Evolutionary conservation across 106 monocot species (phyloP), one percentile per base, ranked within the genome.

Genomic region (Cymbidium sinense): DNA sequence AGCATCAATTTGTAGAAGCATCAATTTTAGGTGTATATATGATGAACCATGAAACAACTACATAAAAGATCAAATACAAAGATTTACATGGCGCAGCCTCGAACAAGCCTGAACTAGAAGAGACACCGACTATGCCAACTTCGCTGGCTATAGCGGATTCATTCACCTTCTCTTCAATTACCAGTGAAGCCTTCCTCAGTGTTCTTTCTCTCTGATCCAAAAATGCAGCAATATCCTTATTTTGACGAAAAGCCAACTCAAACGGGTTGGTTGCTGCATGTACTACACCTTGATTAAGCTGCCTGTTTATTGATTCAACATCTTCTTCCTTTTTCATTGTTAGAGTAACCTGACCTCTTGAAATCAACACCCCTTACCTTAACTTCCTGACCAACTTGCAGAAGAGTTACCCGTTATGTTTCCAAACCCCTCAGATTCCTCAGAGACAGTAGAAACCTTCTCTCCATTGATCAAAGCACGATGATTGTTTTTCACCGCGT

Each of bases 271-370:
- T 86, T 74, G 89, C 87, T 4, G 72, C 78, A 77, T 88, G 81
- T 31, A 85, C 85, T 70, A 90, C 91, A 9, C 90, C 96, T 54
- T 84, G 75, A 77, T 84, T 91, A 44, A 90, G 87, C 78, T 89
- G 81, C 79, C 70, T 81, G 73, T 93, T 93, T 72, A 88, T 52
- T 55, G 58, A 80, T 70, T 88, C 86, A 69, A 90, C 78, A 81
- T 98, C 86, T 85, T 90, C 93, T 84, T 87, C 89, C 74, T 89
- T 89, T 70, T 96, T 96, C 96, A 92, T 98, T 37, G 96, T 94
- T 81, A 98, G 79, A 43, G 91, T 94, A 20, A 77, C 84, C 82
- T n/a, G 82, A 25, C n/a, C n/a, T n/a, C 89, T 87, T 31, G 84
- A 36, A 79, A 98, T 80, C 73, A 98, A 55, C 25, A 98, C 90